Percentiles rank a stretch among this genome's conserved stretches.
Evolutionary conservation across 2,329 filamentous ascomycete genomes (phyloP).

Genomic region (Colletotrichum liaoningense): DNA sequence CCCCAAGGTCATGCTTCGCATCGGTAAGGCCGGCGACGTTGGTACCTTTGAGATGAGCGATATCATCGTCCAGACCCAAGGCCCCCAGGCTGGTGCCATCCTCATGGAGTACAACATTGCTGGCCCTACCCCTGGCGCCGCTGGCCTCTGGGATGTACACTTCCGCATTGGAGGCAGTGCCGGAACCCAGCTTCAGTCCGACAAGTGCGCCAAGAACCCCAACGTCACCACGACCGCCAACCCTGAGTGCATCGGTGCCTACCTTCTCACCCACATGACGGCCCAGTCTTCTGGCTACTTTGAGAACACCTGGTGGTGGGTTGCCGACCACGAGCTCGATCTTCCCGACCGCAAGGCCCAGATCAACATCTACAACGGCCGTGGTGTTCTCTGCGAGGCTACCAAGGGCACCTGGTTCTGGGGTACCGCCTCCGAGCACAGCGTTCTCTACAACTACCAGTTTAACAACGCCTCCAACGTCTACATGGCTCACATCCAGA

Average conservation of each 20-base stretch:
- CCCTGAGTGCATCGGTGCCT: conserved; percentile 78
- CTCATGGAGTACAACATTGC: conserved; percentile 92
- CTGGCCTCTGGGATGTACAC: conserved; percentile 95
- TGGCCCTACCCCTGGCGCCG: conserved; percentile 73
- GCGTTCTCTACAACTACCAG: conserved; percentile 85
- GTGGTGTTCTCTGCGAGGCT: conserved; percentile 84
- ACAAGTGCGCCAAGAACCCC: conserved; percentile 83
- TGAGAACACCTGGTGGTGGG: conserved; percentile 93
- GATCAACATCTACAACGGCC: conserved; percentile 89
- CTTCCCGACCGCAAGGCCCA: conserved; percentile 74
- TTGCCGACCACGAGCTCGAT: conserved; percentile 91
- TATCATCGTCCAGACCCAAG: conserved; percentile 85
- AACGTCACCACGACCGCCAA: conserved; percentile 70
- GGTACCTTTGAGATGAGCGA: conserved; percentile 91
- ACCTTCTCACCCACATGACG: conserved; percentile 76
- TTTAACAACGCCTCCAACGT: conserved; percentile 81
- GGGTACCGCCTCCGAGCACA: conserved; percentile 78
- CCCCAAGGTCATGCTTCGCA: conserved; percentile 86
- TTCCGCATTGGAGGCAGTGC: conserved; percentile 89
- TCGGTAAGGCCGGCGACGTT: conserved; percentile 81
- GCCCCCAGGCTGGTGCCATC: conserved; percentile 86
- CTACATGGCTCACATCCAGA: conserved; percentile 87
- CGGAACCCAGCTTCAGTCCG: conserved; percentile 84
- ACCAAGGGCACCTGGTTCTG: conserved; percentile 82
- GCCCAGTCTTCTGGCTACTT: conserved; percentile 76